Conservation (phyloP, 352 stramenopile genomes). For the Phytophthora cactorum region DNA sequence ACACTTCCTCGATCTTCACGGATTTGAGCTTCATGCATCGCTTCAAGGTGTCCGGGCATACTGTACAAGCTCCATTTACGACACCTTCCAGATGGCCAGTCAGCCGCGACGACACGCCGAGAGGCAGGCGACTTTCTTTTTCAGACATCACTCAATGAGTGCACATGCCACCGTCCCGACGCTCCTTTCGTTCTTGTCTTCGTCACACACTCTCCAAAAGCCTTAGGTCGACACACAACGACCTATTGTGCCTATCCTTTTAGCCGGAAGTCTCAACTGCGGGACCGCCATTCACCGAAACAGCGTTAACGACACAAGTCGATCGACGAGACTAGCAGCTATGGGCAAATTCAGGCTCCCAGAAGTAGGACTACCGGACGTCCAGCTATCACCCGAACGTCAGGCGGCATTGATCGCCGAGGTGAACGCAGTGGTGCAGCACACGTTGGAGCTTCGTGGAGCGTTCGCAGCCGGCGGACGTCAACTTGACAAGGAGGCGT, state of each 20-base stretch:
- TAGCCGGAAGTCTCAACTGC: neutral
- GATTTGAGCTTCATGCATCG: constrained; percentile 32
- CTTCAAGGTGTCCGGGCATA: neutral
- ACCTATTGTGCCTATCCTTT: constrained; percentile 5
- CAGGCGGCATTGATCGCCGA: constrained; percentile 33
- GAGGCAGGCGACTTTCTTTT: constrained; percentile 16
- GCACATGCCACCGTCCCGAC: constrained; percentile 3
- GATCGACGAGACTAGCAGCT: constrained; percentile 1
- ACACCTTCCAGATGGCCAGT: constrained; percentile 18
- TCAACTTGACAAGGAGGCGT: constrained; percentile 40
- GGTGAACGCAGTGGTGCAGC: constrained; percentile 37
- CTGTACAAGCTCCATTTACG: constrained; percentile 25
- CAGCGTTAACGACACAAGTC: constrained; percentile 7
- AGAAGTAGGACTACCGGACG: constrained; percentile 27
- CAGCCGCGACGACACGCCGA: constrained; percentile 5
- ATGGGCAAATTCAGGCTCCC: constrained; percentile 43
- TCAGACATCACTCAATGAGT: constrained; percentile 12
- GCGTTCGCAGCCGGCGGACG: constrained; percentile 36
- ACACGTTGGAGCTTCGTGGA: constrained; percentile 40
- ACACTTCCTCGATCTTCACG: constrained; percentile 18
- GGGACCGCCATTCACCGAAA: constrained; percentile 24
- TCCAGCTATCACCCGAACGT: constrained; percentile 36
- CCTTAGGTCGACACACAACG: constrained; percentile 8
- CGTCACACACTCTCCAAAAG: constrained; percentile 23
- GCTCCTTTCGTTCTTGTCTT: constrained; percentile 10